Conservation (phyloP, 2,329 filamentous ascomycete genomes). For the Emmonsiellopsis sp. region DNA sequence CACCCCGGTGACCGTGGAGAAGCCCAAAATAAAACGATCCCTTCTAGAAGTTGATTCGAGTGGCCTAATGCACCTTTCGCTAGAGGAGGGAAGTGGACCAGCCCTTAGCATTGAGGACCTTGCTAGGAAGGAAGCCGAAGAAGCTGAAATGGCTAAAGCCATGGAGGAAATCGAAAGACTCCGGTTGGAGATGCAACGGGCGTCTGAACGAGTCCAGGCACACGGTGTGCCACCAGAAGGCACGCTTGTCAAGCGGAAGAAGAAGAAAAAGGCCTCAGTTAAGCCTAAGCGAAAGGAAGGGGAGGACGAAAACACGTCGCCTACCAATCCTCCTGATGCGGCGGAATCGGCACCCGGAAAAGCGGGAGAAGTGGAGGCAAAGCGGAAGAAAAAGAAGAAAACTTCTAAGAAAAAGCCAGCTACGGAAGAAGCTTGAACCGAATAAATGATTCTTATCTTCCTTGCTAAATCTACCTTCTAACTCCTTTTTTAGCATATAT, state of each 20-base stretch:
- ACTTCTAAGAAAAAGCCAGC: slow-evolving; percentile 3
- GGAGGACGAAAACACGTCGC: slow-evolving; percentile 11
- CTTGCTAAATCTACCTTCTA: too few relatives aligned
- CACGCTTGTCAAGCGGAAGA: slow-evolving; percentile 45
- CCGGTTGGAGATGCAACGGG: slow-evolving; percentile 67
- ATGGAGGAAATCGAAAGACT: slow-evolving; percentile 81
- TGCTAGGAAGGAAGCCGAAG: slow-evolving; percentile 63
- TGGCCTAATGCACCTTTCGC: slow-evolving; percentile 61
- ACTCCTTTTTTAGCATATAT: too few relatives aligned
- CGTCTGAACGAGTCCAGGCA: slow-evolving; percentile 35
- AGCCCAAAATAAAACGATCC: slow-evolving; percentile 45
- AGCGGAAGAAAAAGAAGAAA: slow-evolving; percentile 9
- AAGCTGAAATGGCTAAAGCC: slow-evolving; percentile 79
- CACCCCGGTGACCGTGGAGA: slow-evolving; percentile 18
- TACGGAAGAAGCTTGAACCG: not conserved
- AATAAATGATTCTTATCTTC: too few relatives aligned
- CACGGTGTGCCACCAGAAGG: slow-evolving; percentile 39
- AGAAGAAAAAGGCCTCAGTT: slow-evolving; percentile 46
- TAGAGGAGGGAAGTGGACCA: slow-evolving; percentile 42
- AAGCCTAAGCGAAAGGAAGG: slow-evolving; percentile 9
- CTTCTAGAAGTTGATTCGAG: slow-evolving; percentile 83
- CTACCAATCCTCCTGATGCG: not conserved
- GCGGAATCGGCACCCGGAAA: not conserved
- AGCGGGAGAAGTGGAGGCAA: slow-evolving; percentile 5
- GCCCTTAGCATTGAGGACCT: slow-evolving; percentile 40